Evolutionary conservation across 306 rosid genomes (phyloP), one percentile per base, ranked within the genome.

Genomic region (Begonia fuchsioides): DNA sequence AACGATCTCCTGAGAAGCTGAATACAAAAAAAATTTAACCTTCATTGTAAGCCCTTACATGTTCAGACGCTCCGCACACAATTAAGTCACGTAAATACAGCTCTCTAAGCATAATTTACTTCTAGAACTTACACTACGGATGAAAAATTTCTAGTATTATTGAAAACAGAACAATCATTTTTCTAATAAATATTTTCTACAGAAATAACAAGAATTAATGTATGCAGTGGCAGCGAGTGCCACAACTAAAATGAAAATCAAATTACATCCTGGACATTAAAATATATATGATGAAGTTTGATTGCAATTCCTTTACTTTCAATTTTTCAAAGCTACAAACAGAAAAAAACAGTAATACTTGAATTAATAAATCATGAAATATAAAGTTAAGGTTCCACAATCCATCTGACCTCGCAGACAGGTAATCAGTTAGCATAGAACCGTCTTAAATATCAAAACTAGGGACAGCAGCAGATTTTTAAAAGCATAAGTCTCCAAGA

Each of bases 1-100:
- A 47, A 59, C 47, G 52, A 61, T 57, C 61, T 68, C 79, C 18
- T 72, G 59, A 38, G 72, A 53, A 40, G 70, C 82, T 76, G 69
- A 32, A 65, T 51, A n/a, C 62, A 51, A 72, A 58, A 61, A 61
- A 14, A 9, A 39, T 56, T 12, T 44, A 52, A 41, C 32, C 50
- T 32, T 39, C 10, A n/a, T 10, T 41, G 45, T 26, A 18, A 26
- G 50, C 11, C 17, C 32, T 2, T 14, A 7, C n/a, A 14, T 13
- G 43, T 35, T 54, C 15, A 17, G 18, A 12, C 38, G 10, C 8
- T 12, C 16, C 16, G 13, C 15, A 9, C 1, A 1, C 11, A 13
- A 9, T 10, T n/a, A n/a, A 15, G 18, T 47, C 6, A 47, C 18
- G 9, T 47, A 47, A 26, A 4, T 47, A 47, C 17, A 9, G 3